Evolutionary conservation across 441 rosid species (phyloP), one percentile per base, ranked within the genome.

Genomic region (Gossypium schwendimanii): DNA sequence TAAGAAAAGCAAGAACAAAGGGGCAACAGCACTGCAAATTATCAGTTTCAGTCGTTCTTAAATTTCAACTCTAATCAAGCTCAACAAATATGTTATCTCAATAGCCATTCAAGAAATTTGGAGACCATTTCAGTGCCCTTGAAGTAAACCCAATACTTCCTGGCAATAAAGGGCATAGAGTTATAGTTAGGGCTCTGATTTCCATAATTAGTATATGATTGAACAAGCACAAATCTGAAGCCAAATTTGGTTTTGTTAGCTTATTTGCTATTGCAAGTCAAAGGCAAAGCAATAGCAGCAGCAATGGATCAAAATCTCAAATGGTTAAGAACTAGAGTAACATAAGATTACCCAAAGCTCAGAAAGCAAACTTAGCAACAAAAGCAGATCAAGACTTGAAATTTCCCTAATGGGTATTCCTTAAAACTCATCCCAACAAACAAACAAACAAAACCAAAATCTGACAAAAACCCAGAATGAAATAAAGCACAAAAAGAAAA

Each of bases 311-410:
- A 78, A 77, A 63, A 24, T 21, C 62, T 17, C 66, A 65, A 71
- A 66, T 18, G 36, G 57, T 3, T 62, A 33, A 15, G 2, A 62
- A 33, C 14, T 8, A 33, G 23, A 7, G 47, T 9, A 39, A 63
- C 50, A 39, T 8, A 18, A 39, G n/a, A 39, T 63, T 41, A 31
- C 24, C 44, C 59, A 15, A 49, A 49, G 24, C 59, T 49, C 57
- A 49, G 17, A 24, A 67, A n/a, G 23, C 73, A 65, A 65, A 79
- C 54, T 33, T 28, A 73, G 77, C 39, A 52, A 67, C 7, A 72
- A 33, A 4, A 72, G 64, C 31, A 75, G 71, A 81, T 79, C 78
- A 78, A 80, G 55, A 31, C 60, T 69, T 14, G 63, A 63, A 69
- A 66, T 17, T 59, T 64, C 60, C 31, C 49, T 72, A 78, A 80